Percentiles rank a stretch among this genome's conserved stretches.
phyloP scores from a whole-genome alignment of 2,329 filamentous ascomycete genomes.

The Penicillium brevicompactum region DNA sequence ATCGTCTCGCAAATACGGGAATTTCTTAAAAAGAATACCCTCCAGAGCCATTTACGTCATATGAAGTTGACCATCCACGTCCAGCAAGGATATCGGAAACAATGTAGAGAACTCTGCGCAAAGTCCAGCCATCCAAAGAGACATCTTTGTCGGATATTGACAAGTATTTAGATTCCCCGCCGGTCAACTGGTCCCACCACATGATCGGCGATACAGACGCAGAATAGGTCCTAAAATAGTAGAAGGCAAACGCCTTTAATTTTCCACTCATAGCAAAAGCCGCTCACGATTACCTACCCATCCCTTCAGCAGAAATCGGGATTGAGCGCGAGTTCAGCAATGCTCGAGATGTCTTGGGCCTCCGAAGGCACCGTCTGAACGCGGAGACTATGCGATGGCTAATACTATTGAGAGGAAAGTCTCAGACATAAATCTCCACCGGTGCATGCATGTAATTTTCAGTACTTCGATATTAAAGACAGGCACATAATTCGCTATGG shows the following conservation, averaged over 20 bases:
- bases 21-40: conserved; percentile 10
- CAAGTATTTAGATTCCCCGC: conserved; percentile 10
- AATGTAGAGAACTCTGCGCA: conserved; percentile 7
- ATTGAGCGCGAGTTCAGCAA: conserved; percentile 13
- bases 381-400: conserved; percentile 11
- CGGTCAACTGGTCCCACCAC: conserved; percentile 10
- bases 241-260: conserved; percentile 10
- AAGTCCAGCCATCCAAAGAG: conserved; percentile 8
- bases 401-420: conserved; percentile 11
- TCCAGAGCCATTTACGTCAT: conserved; percentile 4
- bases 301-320: conserved; percentile 11
- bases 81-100: conserved; percentile 9
- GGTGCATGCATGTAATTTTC: conserved; percentile 1
- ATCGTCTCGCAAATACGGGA: conserved; percentile 13
- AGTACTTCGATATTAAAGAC: background rate
- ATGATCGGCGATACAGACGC: conserved; percentile 9
- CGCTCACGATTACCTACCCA: conserved; percentile 10
- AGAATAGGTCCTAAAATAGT: conserved; percentile 13
- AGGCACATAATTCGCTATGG: background rate
- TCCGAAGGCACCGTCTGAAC: conserved; percentile 12
- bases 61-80: conserved; percentile 4
- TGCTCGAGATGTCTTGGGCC: conserved; percentile 11
- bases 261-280: conserved; percentile 14
- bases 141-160: conserved; percentile 8
- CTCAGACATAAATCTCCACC: background rate